Conservation (phyloP, 331 rosid species). For the Acacia concinna region DNA sequence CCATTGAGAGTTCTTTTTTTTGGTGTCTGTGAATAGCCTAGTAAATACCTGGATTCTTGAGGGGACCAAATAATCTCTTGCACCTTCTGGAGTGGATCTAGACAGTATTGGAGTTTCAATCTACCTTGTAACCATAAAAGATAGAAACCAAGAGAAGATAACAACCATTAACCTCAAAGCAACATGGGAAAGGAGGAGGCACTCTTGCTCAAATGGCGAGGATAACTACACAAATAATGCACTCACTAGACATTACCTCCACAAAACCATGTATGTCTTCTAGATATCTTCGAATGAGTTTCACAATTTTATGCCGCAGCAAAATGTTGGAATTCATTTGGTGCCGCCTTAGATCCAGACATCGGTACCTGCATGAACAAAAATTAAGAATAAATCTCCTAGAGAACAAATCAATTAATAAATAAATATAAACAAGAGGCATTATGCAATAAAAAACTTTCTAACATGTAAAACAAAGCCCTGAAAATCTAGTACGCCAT, state of each 20-base stretch:
- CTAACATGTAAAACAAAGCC: not conserved
- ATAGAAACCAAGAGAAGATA: conserved; percentile 43
- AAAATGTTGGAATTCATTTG: conserved; percentile 84
- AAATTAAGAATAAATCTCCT: conserved; percentile 26
- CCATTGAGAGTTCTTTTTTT: too few species aligned
- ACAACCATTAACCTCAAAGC: conserved; percentile 16
- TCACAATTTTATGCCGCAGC: conserved; percentile 85
- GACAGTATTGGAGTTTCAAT: conserved; percentile 99
- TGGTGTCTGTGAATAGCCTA: too few species aligned
- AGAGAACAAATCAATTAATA: not conserved
- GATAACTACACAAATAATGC: conserved; percentile 4
- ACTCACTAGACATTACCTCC: conserved; percentile 66
- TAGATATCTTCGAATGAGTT: conserved; percentile 80
- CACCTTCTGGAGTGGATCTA: conserved; percentile 98
- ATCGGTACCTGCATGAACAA: conserved; percentile 67
- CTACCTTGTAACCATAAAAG: conserved; percentile 76
- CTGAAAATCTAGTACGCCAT: not conserved
- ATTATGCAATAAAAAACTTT: not conserved
- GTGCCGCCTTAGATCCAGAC: conserved; percentile 83
- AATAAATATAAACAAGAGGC: not conserved
- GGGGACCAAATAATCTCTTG: conserved; percentile 96
- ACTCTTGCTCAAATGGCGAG: not conserved
- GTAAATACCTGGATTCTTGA: conserved; percentile 89
- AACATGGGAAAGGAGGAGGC: conserved; percentile 8
- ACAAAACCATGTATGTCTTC: conserved; percentile 88